Evolutionary conservation across 2,329 filamentous ascomycete genomes (phyloP), one percentile per base, ranked within the genome.

Genomic region (Seiridium cupressi): DNA sequence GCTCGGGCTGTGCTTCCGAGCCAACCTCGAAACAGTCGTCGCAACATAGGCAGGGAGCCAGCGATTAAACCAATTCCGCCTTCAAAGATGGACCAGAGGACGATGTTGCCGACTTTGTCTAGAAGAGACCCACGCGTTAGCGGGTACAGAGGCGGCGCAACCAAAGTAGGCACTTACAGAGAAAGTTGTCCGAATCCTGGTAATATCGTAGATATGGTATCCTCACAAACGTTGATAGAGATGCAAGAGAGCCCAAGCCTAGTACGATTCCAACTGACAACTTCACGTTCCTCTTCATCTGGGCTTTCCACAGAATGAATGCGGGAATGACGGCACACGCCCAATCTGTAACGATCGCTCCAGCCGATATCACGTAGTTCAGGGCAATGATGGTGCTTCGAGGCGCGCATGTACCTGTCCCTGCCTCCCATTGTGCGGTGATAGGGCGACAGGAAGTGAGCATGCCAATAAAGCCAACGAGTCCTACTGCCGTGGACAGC

Each of bases 61-160:
- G 62, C 62, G 26, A 65, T 53, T 8, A 63, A 55, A 18, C 63
- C 63, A 48, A 65, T 65, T n/a, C 58, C 63, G 5, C 63, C 62
- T 55, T 68, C 66, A 55, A 67, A 44, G 51, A 65, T 64, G 18
- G 66, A 68, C 51, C 65, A 64, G 26, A 68, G 61, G 9, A 63
- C 63, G 44, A 68, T 68, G 47, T 60, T 64, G 5, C 66, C 66
- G 11, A 61, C 55, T 31, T 51, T 49, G 34, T 51, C 55, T 58
- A 31, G 9, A 31, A 1, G 10, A 32, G 18, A 26, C 18, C 18
- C 18, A 26, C 8, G 13, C 6, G 13, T 34, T 11, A 3, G 18
- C 38, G 18, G 38, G 26, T 44, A 13, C 13, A 3, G 11, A 5
- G 4, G 3, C 4, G 11, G 5, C 18, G 26, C 8, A 18, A n/a